phyloP scores from a whole-genome alignment of 805 yeast genomes.

The Myxozyma monticola region DNA sequence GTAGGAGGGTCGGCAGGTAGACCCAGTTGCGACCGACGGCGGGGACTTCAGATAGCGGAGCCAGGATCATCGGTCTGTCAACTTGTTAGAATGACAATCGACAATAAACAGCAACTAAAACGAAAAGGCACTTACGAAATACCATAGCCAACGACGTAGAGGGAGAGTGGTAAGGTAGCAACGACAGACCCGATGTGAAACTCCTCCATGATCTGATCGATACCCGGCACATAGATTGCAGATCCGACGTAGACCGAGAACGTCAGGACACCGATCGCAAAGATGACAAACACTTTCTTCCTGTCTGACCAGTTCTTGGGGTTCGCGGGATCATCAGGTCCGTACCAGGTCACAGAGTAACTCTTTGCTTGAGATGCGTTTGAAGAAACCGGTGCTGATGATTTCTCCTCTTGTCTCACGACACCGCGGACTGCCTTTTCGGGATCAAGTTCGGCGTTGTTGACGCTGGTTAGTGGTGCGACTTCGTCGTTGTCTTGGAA shows the following conservation, averaged over 20 bases:
- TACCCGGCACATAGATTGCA: slow-evolving; percentile 56
- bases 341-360: slow-evolving; percentile 31
- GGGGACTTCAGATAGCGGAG: slow-evolving; percentile 60
- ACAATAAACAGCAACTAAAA: too few species aligned
- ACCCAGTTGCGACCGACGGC: slow-evolving; percentile 53
- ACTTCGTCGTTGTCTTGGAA: background rate
- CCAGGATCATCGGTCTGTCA: slow-evolving; percentile 59
- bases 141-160: slow-evolving; percentile 63
- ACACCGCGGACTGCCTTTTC: too few species aligned
- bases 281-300: slow-evolving; percentile 44
- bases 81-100: too few species aligned
- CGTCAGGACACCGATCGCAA: slow-evolving; percentile 49
- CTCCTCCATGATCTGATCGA: slow-evolving; percentile 46
- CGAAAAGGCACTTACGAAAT: slow-evolving; percentile 29
- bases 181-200: slow-evolving; percentile 48
- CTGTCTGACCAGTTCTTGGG: slow-evolving; percentile 57
- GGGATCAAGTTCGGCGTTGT: background rate
- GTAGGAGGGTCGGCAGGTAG: slow-evolving; percentile 48
- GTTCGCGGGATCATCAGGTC: slow-evolving; percentile 36
- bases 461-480: background rate
- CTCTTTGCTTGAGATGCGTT: too few species aligned
- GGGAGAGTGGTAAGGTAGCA: slow-evolving; percentile 53
- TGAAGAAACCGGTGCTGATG: too few species aligned
- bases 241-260: slow-evolving; percentile 57
- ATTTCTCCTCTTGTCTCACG: too few species aligned